A percentile compares a stretch with the other conserved stretches of the same genome.
These are phyloP conservation scores for Penicillium bovifimosum DNA, from an alignment of 495 filamentous ascomycete genomes.

Conservation along the genomic window DNA sequence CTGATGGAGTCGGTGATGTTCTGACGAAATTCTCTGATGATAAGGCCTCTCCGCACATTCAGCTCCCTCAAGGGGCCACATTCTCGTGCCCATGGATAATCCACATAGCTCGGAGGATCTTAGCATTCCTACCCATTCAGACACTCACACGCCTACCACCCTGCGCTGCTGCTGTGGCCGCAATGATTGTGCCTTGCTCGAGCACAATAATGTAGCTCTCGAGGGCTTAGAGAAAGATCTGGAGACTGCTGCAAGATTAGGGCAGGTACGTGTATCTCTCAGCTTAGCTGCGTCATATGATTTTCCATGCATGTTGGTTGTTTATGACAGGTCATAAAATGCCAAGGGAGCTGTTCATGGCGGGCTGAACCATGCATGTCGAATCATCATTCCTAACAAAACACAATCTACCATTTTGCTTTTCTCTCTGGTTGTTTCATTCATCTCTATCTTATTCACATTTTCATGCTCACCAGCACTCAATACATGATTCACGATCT, in stretches of 20 bases:
- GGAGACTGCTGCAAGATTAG: slow-evolving; percentile 73
- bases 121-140: slow-evolving; percentile 39
- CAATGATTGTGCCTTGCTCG: slow-evolving; percentile 70
- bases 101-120: slow-evolving; percentile 24
- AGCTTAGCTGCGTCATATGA: slow-evolving; percentile 3
- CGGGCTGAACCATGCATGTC: slow-evolving; percentile 19
- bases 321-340: background rate
- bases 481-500: background rate
- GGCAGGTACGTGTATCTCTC: slow-evolving; percentile 60
- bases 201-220: slow-evolving; percentile 71
- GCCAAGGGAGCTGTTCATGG: background rate
- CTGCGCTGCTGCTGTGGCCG: slow-evolving; percentile 79
- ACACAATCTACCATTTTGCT: background rate
- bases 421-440: slow-evolving; percentile 5
- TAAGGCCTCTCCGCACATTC: background rate
- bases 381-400: slow-evolving; percentile 21
- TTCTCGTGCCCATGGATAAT: slow-evolving; percentile 28
- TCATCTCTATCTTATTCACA: background rate
- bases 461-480: background rate
- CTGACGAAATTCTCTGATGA: slow-evolving; percentile 12
- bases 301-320: background rate
- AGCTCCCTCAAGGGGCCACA: slow-evolving; percentile 20
- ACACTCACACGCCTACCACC: slow-evolving; percentile 19
- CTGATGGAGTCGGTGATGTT: slow-evolving; percentile 4
- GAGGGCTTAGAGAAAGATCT: slow-evolving; percentile 82